A percentile compares a stretch with the other conserved stretches of the same genome.
Conservation (phyloP, 2,329 filamentous ascomycete genomes). For the Cytospora piceae region DNA sequence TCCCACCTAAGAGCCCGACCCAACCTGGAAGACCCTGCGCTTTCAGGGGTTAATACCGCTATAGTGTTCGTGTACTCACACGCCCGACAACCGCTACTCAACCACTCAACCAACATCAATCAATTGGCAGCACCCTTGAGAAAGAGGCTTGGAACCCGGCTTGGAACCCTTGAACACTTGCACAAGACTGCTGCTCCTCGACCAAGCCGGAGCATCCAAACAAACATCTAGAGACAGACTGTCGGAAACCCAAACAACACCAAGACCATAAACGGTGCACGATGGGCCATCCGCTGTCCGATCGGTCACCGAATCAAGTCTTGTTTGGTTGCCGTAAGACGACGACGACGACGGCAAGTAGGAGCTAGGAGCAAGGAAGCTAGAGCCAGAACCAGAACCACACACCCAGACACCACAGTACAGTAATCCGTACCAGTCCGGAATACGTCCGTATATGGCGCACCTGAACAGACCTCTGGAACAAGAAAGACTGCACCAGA, state of each 20-base stretch:
- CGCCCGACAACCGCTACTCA: neutral
- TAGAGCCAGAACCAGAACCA: neutral
- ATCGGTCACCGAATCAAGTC: constrained; percentile 18
- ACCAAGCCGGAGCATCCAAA: neutral
- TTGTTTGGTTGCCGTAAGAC: neutral
- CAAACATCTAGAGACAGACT: neutral
- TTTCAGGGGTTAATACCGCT: neutral
- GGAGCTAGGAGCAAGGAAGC: neutral
- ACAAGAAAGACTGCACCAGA: neutral
- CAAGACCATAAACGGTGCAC: neutral
- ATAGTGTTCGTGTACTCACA: neutral
- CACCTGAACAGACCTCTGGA: neutral
- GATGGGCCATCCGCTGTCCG: constrained; percentile 4
- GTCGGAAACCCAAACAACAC: neutral
- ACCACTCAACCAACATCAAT: neutral
- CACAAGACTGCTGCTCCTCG: neutral
- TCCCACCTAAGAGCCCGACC: neutral
- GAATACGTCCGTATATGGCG: neutral
- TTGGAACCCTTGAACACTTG: neutral
- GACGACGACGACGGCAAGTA: neutral
- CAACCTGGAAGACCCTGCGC: neutral
- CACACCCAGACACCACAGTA: neutral
- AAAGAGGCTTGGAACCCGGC: too few species aligned
- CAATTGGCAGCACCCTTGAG: too few species aligned
- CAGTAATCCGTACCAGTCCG: neutral